A percentile compares a stretch with the other conserved stretches of the same genome.
phyloP scores from a whole-genome alignment of 495 filamentous ascomycete species.

The Penicillium coprophilum region DNA sequence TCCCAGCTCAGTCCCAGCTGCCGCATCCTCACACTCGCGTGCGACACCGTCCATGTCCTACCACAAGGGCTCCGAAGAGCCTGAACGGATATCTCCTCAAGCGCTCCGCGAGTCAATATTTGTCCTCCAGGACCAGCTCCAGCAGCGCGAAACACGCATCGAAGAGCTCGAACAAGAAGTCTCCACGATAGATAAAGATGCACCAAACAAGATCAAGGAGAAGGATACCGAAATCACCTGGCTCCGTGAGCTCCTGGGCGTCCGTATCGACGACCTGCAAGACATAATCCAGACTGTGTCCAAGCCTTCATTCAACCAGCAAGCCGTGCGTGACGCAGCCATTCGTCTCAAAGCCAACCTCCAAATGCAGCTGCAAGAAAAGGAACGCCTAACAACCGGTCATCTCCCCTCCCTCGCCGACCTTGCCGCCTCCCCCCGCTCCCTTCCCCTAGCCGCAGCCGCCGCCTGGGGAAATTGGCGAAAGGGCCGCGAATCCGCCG shows the following conservation, averaged over 20 bases:
- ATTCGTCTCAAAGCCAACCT: conserved; percentile 91
- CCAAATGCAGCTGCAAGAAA: conserved; percentile 96
- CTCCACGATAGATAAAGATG: conserved; percentile 65
- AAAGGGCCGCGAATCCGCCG: conserved; percentile 54
- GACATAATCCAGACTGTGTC: conserved; percentile 84
- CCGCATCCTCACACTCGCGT: conserved; percentile 29
- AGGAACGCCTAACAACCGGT: conserved; percentile 63
- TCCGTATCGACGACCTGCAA: conserved; percentile 84
- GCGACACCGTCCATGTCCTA: conserved; percentile 47
- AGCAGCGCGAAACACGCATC: conserved; percentile 85
- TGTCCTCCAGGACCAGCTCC: conserved; percentile 93
- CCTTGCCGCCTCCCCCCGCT: conserved; percentile 72
- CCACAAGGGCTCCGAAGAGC: conserved; percentile 52
- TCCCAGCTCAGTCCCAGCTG: conserved; percentile 29
- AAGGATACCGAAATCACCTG: conserved; percentile 91
- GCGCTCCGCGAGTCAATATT: conserved; percentile 93
- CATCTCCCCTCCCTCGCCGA: conserved; percentile 58
- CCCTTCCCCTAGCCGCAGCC: conserved; percentile 76
- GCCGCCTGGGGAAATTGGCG: conserved; percentile 86
- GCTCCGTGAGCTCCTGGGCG: conserved; percentile 89
- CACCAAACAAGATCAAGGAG: conserved; percentile 77
- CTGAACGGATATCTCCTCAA: conserved; percentile 88
- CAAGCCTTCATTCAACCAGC: conserved; percentile 68
- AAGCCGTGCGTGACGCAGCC: conserved; percentile 79
- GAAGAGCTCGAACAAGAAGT: conserved; percentile 79